Conservation (phyloP, 345 rosid species). For the Dimocarpus longan region DNA sequence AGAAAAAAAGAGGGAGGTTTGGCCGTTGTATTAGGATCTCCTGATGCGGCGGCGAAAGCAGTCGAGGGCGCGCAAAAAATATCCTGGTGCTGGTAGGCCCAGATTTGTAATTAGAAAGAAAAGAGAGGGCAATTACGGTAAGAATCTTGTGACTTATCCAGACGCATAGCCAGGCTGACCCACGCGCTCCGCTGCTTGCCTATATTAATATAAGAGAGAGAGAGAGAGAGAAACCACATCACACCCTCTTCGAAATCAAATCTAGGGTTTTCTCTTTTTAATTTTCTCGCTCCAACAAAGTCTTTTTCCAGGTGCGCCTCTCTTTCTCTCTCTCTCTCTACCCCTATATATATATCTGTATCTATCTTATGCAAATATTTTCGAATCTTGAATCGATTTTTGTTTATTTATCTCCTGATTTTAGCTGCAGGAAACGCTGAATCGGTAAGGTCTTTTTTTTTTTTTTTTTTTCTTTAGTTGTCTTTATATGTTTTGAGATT, state of each 20-base stretch:
- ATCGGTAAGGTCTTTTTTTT: not conserved
- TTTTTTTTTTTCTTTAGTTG: not conserved
- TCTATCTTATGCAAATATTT: not conserved
- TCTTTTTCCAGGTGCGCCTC: conserved; percentile 27
- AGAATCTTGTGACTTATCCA: conserved; percentile 9
- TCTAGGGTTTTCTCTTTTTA: conserved; percentile 34
- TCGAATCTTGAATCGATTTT: not conserved
- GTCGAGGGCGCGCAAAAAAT: not conserved
- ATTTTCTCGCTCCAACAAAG: not conserved
- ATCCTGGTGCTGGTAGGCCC: not conserved
- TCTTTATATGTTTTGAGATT: not conserved
- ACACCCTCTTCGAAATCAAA: conserved; percentile 14
- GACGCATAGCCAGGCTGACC: not conserved
- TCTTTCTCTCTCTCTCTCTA: conserved; percentile 10
- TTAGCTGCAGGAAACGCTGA: not conserved
- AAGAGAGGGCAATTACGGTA: not conserved
- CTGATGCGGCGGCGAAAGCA: not conserved
- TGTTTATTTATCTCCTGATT: not conserved
- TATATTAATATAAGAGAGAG: conserved; percentile 25
- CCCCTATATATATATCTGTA: not conserved
- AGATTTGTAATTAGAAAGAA: not conserved
- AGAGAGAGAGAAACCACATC: conserved; percentile 4
- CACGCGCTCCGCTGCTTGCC: not conserved
- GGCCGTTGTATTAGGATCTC: no score
- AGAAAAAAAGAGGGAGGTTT: no score